A percentile compares a stretch with the other conserved stretches of the same genome.
Evolutionary conservation across 2,329 filamentous ascomycete genomes (phyloP).

Genomic region (Aspergillus fumigatiaffinis): DNA sequence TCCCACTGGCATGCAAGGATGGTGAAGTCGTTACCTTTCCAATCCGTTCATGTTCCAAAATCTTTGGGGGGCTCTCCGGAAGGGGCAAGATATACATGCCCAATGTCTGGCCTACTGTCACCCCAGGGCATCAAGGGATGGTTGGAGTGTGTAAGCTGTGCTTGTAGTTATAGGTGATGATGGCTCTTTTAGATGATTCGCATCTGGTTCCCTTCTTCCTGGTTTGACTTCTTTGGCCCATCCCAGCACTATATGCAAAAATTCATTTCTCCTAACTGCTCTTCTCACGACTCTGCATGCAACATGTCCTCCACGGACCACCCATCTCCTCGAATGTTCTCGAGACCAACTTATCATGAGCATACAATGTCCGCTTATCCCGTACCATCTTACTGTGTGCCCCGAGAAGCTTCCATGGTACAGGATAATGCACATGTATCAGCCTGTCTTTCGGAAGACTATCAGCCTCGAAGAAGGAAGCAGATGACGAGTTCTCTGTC

Average conservation of each 20-base stretch:
- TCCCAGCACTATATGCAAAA: background rate
- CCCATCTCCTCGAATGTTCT: conserved; percentile 20
- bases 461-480: conserved; percentile 28
- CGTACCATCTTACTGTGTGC: conserved; percentile 16
- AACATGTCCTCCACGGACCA: conserved; percentile 31
- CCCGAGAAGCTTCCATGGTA: conserved; percentile 6
- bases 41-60: conserved; percentile 23
- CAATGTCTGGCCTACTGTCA: conserved; percentile 15
- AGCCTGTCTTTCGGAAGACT: conserved; percentile 19
- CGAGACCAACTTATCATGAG: conserved; percentile 11
- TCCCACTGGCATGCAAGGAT: conserved; percentile 39
- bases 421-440: conserved; percentile 13
- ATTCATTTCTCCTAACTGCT: background rate
- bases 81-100: conserved; percentile 22
- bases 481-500: conserved; percentile 32
- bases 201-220: background rate
- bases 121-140: conserved; percentile 29
- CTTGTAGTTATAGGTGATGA: conserved; percentile 29
- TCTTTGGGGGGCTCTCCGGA: conserved; percentile 24
- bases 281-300: background rate
- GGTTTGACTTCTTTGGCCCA: background rate
- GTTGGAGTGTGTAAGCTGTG: conserved; percentile 6
- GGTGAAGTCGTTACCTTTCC: conserved; percentile 18
- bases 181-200: conserved; percentile 15
- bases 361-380: conserved; percentile 17